Evolutionary conservation across 805 yeast genomes (phyloP).

Genomic region (Wickerhamiella spandovensis): DNA sequence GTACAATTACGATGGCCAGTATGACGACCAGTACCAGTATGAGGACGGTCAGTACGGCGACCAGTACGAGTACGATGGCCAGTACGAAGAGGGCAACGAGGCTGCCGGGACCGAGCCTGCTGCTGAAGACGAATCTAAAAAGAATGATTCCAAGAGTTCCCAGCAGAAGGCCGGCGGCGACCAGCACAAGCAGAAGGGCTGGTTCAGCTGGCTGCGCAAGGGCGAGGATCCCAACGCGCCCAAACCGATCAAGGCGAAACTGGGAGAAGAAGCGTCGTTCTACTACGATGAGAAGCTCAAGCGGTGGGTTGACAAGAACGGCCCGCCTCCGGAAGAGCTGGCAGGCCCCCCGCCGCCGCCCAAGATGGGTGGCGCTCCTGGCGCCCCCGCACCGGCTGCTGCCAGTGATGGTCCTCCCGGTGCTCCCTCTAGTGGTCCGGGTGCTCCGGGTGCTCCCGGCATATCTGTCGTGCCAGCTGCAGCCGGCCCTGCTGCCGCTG

Average conservation of each 20-base stretch:
- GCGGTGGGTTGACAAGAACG: slow-evolving; percentile 71
- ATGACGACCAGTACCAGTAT: too few species aligned
- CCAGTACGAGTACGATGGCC: background rate
- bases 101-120: slow-evolving; percentile 1
- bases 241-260: slow-evolving; percentile 68
- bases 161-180: slow-evolving; percentile 13
- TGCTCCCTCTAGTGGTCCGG: background rate
- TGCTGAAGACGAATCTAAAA: background rate
- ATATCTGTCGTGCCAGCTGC: slow-evolving; percentile 9
- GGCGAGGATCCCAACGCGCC: slow-evolving; percentile 38
- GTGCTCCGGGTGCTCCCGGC: background rate
- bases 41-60: background rate
- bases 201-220: slow-evolving; percentile 48
- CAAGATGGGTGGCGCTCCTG: slow-evolving; percentile 25
- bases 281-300: slow-evolving; percentile 70
- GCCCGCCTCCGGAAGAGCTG: slow-evolving; percentile 29
- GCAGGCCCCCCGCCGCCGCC: slow-evolving; percentile 67
- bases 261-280: slow-evolving; percentile 67
- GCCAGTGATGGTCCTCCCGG: slow-evolving; percentile 5
- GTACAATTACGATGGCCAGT: background rate
- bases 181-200: slow-evolving; percentile 25
- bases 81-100: background rate
- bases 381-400: slow-evolving; percentile 19
- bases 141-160: slow-evolving; percentile 15
- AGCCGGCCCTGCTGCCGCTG: slow-evolving; percentile 1